Base-by-base conservation (phyloP, 2,329 filamentous ascomycete species). In the Incumbomyces delicatus region DNA sequence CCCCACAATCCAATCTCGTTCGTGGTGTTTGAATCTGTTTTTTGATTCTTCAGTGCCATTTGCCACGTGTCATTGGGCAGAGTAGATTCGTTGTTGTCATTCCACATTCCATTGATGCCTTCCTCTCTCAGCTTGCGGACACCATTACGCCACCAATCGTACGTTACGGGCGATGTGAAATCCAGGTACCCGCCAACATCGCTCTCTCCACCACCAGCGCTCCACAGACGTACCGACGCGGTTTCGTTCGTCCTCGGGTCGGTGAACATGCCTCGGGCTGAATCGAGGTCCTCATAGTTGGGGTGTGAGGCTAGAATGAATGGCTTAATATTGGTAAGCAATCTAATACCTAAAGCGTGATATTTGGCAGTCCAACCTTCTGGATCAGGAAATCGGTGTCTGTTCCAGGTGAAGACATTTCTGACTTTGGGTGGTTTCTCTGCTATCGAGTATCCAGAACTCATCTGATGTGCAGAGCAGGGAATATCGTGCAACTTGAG, bases 41-140 rank as follows among this genome's bases (percentile, higher is more conserved):
- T 63, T 1, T 57, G 52, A 13, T 65, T 59, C 34, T 63, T 61
- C 0, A 85, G 66, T 0, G 76, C 74, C 43, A 79, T 75, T 47
- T 77, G 64, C 82, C 82, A 86, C 18, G 74, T 68, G 49, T 87
- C 83, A 50, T 77, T 70, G 0, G 78, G 73, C 2, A 84, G 71
- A 0, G 77, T 80, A 60, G 85, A 87, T 61, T 87, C 83, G 54
- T 86, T 87, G 63, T 87, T 87, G 60, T 87, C 83, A 53, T 87
- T 87, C 83, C 83, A 87, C 66, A 86, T 85, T 40, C 74, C 81
- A 53, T 85, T 81, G 47, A 87, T 81, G 1, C 82, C 82, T 7
- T 77, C 65, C 20, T 75, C 66, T 46, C 77, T 77, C 1, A 87
- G 68, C 41, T 71, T 73, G 49, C 75, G 73, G 7, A 84, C 76